Percentiles rank a stretch among this genome's conserved stretches.
Evolutionary conservation across 2,329 filamentous ascomycete genomes (phyloP).

Genomic region (Neofusicoccum kwambonambiense): DNA sequence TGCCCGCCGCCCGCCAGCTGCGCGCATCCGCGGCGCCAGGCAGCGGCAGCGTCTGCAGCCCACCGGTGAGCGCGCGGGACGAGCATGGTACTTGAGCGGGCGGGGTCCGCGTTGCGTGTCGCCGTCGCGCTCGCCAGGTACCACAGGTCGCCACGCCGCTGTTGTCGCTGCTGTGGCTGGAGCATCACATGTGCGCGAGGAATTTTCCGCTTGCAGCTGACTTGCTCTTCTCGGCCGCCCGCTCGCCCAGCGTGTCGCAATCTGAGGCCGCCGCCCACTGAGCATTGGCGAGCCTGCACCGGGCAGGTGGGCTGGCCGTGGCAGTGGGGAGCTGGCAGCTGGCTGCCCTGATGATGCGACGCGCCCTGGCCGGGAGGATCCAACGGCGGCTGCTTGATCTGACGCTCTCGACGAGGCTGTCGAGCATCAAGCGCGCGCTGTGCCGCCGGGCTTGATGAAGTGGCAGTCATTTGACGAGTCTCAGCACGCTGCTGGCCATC

Average conservation of each 20-base stretch:
- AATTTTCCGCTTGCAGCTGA: constrained; percentile 16
- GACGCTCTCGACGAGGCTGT: constrained; percentile 8
- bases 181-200: constrained; percentile 16
- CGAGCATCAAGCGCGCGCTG: constrained; percentile 2
- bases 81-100: neutral
- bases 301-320: neutral
- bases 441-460: constrained; percentile 4
- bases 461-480: constrained; percentile 17
- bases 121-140: neutral
- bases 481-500: constrained; percentile 2
- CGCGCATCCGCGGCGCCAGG: neutral
- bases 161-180: constrained; percentile 7
- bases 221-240: constrained; percentile 5
- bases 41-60: neutral
- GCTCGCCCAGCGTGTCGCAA: constrained; percentile 1
- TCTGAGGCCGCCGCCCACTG: neutral
- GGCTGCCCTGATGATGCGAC: neutral
- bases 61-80: neutral
- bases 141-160: constrained; percentile 11
- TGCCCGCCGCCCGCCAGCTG: neutral
- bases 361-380: constrained; percentile 1
- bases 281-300: neutral
- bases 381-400: constrained; percentile 3
- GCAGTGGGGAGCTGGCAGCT: neutral
- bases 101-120: neutral